phyloP scores from a whole-genome alignment of 257 asterid genomes.

The Lycium barbarum region DNA sequence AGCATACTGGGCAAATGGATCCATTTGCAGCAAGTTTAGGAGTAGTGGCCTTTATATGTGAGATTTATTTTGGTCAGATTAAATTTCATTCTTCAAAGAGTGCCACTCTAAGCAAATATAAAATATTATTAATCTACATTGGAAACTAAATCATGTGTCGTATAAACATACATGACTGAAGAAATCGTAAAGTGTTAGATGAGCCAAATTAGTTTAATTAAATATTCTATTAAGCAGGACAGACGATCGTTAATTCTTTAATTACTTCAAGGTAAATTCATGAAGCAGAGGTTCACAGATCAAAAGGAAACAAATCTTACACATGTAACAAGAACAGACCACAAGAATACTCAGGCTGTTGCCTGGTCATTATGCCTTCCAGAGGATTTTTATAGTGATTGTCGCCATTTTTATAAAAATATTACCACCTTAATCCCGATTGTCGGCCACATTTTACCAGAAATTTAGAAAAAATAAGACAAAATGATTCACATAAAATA shows the following conservation, averaged over 20 bases:
- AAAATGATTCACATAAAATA: too few relatives aligned
- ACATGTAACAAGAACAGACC: constrained; percentile 26
- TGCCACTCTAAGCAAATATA: not conserved
- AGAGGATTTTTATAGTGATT: constrained; percentile 26
- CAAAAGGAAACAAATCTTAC: constrained; percentile 26
- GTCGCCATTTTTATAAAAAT: not conserved
- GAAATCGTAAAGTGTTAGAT: not conserved
- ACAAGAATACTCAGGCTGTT: constrained; percentile 12
- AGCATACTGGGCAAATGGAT: not conserved
- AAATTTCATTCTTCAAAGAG: constrained; percentile 1
- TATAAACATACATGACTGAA: not conserved
- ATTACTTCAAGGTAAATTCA: constrained; percentile 6
- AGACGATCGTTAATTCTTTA: not conserved
- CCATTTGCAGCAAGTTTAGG: not conserved
- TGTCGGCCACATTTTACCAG: not conserved
- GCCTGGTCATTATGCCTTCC: constrained; percentile 8
- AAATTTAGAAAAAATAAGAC: not conserved
- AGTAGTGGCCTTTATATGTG: not conserved
- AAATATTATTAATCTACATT: not conserved
- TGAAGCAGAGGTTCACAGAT: not conserved
- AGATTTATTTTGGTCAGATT: not conserved
- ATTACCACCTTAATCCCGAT: not conserved
- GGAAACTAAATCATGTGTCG: not conserved
- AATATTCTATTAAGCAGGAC: not conserved
- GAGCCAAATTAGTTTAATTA: not conserved